Base-by-base conservation (phyloP, 2,329 filamentous ascomycete species). In the Penicillium sp. region DNA sequence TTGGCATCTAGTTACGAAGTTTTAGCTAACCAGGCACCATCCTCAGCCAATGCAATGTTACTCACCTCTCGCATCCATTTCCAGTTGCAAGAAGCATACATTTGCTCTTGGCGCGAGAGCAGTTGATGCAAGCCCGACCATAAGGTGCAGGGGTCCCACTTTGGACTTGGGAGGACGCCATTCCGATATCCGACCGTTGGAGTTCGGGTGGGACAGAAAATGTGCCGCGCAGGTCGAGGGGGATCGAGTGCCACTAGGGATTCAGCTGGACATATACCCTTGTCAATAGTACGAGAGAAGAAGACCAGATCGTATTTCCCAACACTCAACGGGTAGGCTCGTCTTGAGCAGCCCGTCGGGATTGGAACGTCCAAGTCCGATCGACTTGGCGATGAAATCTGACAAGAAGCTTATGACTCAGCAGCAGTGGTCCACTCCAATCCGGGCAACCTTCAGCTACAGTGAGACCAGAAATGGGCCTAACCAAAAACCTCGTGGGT, bases 51-150 rank as follows among this genome's bases (percentile, higher is more conserved):
- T 13, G 18, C 16, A n/a, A 35, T 18, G 9, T 40, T 19, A 60
- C 60, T 56, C 43, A 72, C 70, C 70, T 70, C 52, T 72, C 68
- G 50, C 70, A 72, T 9, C 63, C 60, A 44, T 44, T 55, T 16
- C 69, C 72, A 13, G 57, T 64, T 3, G 65, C 58, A 19, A 71
- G 68, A 43, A 77, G 69, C 31, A 79, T 74, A 61, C 79, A 81
- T 68, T 78, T 79, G 68, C 79, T 79, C 56, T 81, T 81, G 36
- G 78, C 78, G 49, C 75, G 76, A 49, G 75, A 72, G 62, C 79
- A 81, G 55, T 75, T 77, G 44, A 69, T 63, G 53, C 79, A 80
- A 7, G 79, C 74, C 36, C 75, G 73, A 27, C 78, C 78, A 58
- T 81, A 69, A 11, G 65, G 65, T 9, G 64, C 65, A 33, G 64